Conservation (phyloP, 768 basidiomycete genomes). For the Macrolepiota fuliginosa region DNA sequence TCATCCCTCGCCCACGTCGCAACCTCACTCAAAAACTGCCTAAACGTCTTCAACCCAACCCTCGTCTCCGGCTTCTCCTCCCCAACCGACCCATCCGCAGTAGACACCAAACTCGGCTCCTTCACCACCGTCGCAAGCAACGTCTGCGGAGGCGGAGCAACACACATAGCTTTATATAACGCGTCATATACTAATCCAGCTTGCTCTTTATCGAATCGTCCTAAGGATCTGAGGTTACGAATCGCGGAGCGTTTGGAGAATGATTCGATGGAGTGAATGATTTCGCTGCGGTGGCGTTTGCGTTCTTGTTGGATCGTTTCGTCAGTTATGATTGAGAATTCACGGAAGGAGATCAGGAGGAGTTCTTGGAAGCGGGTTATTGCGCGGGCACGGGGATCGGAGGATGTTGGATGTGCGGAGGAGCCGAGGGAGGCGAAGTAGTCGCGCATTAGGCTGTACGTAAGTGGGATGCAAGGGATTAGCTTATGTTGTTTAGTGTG, state of each 20-base stretch:
- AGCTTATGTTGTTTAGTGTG: neutral
- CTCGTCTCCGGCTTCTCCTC: constrained; percentile 83
- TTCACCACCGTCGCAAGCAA: constrained; percentile 34
- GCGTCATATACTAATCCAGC: constrained; percentile 91
- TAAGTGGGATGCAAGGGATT: neutral
- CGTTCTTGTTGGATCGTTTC: constrained; percentile 90
- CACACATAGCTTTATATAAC: constrained; percentile 79
- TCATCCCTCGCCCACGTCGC: constrained; percentile 96
- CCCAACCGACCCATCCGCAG: constrained; percentile 52
- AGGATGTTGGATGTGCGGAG: constrained; percentile 88
- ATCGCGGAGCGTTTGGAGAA: constrained; percentile 92
- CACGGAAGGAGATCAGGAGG: constrained; percentile 94
- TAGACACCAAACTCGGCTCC: constrained; percentile 48
- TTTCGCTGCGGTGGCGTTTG: constrained; percentile 80
- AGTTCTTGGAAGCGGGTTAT: constrained; percentile 98
- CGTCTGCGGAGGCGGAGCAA: constrained; percentile 59
- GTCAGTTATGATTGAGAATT: constrained; percentile 95
- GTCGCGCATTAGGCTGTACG: constrained; percentile 80
- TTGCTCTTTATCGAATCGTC: constrained; percentile 84
- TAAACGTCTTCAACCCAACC: constrained; percentile 83
- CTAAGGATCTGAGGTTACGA: constrained; percentile 78
- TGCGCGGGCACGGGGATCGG: constrained; percentile 85
- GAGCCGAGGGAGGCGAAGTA: constrained; percentile 94
- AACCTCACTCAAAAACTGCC: constrained; percentile 86
- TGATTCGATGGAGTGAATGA: constrained; percentile 88